Conservation (phyloP, 768 basidiomycete genomes). For the Mycena pura region DNA sequence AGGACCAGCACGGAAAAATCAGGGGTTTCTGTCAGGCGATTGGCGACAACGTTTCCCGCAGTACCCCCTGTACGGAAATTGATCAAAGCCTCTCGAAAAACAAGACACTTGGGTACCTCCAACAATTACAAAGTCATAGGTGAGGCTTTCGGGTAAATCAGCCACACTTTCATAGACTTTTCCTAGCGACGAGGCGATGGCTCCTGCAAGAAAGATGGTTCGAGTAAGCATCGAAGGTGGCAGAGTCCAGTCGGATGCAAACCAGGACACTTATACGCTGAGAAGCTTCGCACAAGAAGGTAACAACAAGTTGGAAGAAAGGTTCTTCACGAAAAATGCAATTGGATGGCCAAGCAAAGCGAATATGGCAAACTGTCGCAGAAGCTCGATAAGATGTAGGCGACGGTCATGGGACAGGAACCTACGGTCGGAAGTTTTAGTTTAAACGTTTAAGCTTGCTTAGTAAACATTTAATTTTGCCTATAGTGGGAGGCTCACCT, state of each 20-base stretch:
- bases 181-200: not conserved
- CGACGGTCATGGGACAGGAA: too few species aligned
- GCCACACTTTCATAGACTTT: not conserved
- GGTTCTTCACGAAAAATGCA: too few species aligned
- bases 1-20: conserved; percentile 25
- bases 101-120: not conserved
- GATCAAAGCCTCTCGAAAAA: not conserved
- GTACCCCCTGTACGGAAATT: conserved; percentile 14
- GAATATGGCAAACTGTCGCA: too few species aligned
- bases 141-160: not conserved
- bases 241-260: not conserved
- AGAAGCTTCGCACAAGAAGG: too few species aligned
- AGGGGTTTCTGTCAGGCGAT: conserved; percentile 26
- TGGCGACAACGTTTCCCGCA: conserved; percentile 17
- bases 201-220: not conserved
- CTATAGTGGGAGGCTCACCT: too few species aligned
- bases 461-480: too few species aligned
- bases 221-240: not conserved
- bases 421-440: too few species aligned
- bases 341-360: too few species aligned
- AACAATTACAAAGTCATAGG: conserved; percentile 15
- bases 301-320: too few species aligned
- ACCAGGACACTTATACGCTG: too few species aligned
- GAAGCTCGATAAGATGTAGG: too few species aligned
- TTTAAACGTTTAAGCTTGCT: too few species aligned